Percentiles rank a stretch among this genome's conserved stretches.
These are phyloP conservation scores for Cerioporus squamosus DNA, from an alignment of 1,284 basidiomycete genomes.

Conservation along the genomic window DNA sequence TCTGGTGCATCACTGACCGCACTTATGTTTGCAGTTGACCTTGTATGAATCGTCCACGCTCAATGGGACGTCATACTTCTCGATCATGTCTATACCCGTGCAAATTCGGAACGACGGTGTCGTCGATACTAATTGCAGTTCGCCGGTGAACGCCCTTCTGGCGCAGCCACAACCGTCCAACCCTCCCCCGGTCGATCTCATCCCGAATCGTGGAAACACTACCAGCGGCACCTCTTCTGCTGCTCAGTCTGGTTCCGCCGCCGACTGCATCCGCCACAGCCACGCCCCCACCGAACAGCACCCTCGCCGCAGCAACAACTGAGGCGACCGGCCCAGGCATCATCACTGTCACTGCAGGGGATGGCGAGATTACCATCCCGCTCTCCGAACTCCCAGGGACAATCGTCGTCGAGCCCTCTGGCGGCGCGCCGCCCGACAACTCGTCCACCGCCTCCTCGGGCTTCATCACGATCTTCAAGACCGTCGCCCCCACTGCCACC, in stretches of 20 bases:
- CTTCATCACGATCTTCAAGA: constrained; percentile 22
- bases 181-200: constrained; percentile 23
- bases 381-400: too few relatives aligned
- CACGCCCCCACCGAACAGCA: not conserved
- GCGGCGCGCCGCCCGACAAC: not conserved
- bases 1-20: not conserved
- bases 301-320: not conserved
- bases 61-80: constrained; percentile 41
- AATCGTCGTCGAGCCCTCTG: not conserved
- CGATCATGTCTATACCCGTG: constrained; percentile 50
- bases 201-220: constrained; percentile 1
- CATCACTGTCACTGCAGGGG: too few relatives aligned
- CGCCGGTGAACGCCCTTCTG: constrained; percentile 38
- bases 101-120: constrained; percentile 40
- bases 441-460: constrained; percentile 5
- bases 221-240: not conserved
- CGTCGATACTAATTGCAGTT: constrained; percentile 32
- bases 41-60: constrained; percentile 51
- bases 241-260: not conserved
- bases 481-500: constrained; percentile 26
- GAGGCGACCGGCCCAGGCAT: not conserved
- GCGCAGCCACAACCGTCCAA: constrained; percentile 40
- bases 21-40: constrained; percentile 42
- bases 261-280: not conserved
- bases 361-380: too few relatives aligned